Percentiles rank a stretch among this genome's conserved stretches.
Conservation (phyloP, 306 rosid species). For the Dicorynia guianensis region DNA sequence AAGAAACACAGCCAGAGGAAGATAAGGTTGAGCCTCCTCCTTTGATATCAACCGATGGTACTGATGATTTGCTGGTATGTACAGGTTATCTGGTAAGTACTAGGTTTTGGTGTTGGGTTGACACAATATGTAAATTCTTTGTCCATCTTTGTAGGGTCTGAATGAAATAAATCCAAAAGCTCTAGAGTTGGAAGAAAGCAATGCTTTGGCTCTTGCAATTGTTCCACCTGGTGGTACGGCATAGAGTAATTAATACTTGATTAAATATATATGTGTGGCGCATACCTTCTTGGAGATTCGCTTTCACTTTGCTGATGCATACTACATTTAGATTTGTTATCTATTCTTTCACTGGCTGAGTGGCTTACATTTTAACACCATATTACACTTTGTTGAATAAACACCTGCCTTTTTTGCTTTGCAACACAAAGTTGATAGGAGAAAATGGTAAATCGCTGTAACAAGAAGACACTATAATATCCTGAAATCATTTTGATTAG, state of each 20-base stretch:
- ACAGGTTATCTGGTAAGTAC: conserved; percentile 22
- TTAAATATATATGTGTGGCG: conserved; percentile 3
- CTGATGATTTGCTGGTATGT: conserved; percentile 75
- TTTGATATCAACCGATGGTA: conserved; percentile 65
- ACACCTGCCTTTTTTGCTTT: neutral
- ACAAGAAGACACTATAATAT: conserved; percentile 47
- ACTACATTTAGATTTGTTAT: neutral
- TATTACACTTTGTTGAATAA: neutral
- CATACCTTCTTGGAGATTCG: neutral
- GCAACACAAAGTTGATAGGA: neutral
- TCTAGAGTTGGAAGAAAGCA: conserved; percentile 77
- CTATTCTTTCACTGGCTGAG: neutral
- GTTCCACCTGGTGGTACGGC: conserved; percentile 74
- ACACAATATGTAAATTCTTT: neutral
- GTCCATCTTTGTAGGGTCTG: conserved; percentile 65
- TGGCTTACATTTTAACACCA: neutral
- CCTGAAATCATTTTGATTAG: conserved; percentile 23
- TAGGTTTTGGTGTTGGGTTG: conserved; percentile 36
- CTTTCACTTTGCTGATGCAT: conserved; percentile 22
- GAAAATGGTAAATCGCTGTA: conserved; percentile 9
- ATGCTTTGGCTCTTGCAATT: conserved; percentile 93
- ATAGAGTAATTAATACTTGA: conserved; percentile 30
- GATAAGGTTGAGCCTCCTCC: conserved; percentile 63
- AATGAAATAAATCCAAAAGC: conserved; percentile 73
- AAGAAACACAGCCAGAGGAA: conserved; percentile 56